These are phyloP conservation scores for Asterophora lycoperdoides DNA, from an alignment of 768 basidiomycete species.

Conservation along the genomic window DNA sequence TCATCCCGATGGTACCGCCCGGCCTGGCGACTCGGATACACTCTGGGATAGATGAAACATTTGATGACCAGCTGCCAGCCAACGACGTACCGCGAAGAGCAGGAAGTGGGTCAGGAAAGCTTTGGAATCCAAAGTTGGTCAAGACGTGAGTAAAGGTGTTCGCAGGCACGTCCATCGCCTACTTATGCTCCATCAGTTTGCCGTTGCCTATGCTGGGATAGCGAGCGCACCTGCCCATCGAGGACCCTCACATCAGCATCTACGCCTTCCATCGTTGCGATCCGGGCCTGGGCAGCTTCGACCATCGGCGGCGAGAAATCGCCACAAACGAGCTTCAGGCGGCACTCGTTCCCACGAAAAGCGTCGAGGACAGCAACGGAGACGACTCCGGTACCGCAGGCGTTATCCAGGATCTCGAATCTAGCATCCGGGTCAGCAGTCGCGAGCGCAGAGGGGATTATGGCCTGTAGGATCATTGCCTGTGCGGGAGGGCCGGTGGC, in stretches of 20 bases:
- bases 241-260: background rate
- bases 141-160: background rate
- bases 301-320: conserved; percentile 1
- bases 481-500: background rate
- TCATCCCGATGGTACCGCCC: background rate
- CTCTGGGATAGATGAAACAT: background rate
- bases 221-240: background rate
- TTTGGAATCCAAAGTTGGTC: conserved; percentile 1
- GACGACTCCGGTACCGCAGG: background rate
- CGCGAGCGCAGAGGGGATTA: background rate
- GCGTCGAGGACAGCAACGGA: background rate
- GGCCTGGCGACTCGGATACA: background rate
- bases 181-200: background rate
- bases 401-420: background rate
- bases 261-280: background rate
- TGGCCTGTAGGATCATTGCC: background rate
- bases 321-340: background rate
- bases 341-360: background rate
- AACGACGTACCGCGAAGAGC: background rate
- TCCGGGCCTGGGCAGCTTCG: background rate
- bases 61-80: background rate
- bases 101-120: background rate
- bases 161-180: background rate
- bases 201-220: background rate
- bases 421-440: background rate